These are phyloP conservation scores for Pythium rishiriense DNA, from an alignment of 352 stramenopile genomes.

Conservation along the genomic window DNA sequence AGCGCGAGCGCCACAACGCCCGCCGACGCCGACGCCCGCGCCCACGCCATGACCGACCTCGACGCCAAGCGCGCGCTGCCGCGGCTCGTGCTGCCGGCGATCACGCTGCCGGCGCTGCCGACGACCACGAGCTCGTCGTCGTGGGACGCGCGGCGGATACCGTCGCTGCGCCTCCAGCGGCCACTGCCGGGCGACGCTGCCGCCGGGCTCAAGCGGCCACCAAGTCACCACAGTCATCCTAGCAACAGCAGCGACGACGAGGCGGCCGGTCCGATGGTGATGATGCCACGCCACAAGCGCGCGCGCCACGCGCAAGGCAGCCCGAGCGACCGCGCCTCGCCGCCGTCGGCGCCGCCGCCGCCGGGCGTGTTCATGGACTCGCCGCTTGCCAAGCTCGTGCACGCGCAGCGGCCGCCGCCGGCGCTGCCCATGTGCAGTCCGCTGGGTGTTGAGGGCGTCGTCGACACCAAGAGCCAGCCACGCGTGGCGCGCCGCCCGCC, in stretches of 20 bases:
- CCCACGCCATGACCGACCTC: neutral
- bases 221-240: neutral
- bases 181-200: slow-evolving; percentile 17
- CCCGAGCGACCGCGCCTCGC: neutral
- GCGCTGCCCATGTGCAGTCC: slow-evolving; percentile 9
- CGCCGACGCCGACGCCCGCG: neutral
- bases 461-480: slow-evolving; percentile 9
- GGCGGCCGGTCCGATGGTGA: neutral
- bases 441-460: slow-evolving; percentile 18
- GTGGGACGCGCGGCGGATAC: slow-evolving; percentile 14
- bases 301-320: slow-evolving; percentile 1
- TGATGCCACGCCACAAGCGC: slow-evolving; percentile 16
- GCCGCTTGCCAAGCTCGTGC: slow-evolving; percentile 17
- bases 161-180: neutral
- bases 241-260: slow-evolving; percentile 2
- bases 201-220: slow-evolving; percentile 34
- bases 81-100: neutral
- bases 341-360: slow-evolving; percentile 1
- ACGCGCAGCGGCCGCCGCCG: slow-evolving; percentile 11
- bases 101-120: neutral
- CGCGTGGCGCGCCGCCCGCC: neutral
- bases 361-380: slow-evolving; percentile 24
- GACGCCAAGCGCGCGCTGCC: neutral
- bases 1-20: neutral
- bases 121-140: neutral